Evolutionary conservation across 257 asterid species (phyloP).

Genomic region (Solanum infundibuliforme): DNA sequence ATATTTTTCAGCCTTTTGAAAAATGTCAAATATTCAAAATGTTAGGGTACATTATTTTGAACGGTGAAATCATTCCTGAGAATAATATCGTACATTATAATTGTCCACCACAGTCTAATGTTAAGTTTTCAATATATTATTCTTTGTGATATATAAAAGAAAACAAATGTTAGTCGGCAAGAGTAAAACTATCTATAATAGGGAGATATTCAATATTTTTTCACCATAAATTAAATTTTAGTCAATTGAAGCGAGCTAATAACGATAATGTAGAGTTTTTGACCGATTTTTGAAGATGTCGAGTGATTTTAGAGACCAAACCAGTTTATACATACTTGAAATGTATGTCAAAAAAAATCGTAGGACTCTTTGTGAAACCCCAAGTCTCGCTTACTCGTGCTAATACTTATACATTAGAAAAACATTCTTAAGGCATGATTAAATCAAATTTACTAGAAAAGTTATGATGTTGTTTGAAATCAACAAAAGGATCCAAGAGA

Average conservation of each 20-base stretch:
- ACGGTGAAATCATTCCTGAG: background rate
- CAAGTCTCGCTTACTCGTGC: background rate
- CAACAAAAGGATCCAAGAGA: background rate
- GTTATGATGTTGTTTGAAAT: background rate
- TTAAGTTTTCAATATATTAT: too few species aligned
- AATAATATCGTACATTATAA: background rate
- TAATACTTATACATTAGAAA: too few species aligned
- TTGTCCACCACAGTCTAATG: background rate
- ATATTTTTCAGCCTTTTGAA: background rate
- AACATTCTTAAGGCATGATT: background rate
- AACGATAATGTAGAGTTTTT: background rate
- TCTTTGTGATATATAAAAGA: background rate
- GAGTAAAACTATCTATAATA: background rate
- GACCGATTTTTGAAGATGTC: background rate
- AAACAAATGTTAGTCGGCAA: background rate
- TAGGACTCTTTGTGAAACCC: background rate
- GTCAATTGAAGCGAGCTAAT: background rate
- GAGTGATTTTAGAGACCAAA: background rate
- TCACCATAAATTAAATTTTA: background rate
- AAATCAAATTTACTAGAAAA: background rate
- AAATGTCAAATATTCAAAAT: background rate
- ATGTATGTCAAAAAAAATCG: background rate
- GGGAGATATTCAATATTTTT: background rate
- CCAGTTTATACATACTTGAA: background rate
- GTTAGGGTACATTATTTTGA: background rate